Evolutionary conservation across 192 early-diverging fungal species (phyloP).

Genomic region (Mortierella claussenii): DNA sequence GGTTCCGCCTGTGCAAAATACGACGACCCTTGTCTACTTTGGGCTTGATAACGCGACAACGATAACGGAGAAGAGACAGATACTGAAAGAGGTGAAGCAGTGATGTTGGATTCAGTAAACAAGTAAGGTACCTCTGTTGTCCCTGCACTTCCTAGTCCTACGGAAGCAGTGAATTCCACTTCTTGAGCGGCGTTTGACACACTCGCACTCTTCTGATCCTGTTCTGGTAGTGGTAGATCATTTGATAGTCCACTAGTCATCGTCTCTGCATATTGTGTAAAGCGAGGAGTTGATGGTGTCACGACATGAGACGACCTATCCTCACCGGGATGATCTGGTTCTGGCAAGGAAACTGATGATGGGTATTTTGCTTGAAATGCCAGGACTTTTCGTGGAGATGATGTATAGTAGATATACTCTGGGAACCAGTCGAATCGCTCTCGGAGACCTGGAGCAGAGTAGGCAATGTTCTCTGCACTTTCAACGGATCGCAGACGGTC

Average conservation of each 20-base stretch:
- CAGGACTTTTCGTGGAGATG: neutral
- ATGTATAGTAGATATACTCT: conserved; percentile 20
- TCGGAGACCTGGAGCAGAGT: conserved; percentile 10
- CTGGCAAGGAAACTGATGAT: neutral
- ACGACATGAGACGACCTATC: neutral
- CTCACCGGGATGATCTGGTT: neutral
- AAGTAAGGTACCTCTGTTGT: no score
- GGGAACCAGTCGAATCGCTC: conserved; percentile 19
- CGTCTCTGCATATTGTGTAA: no score
- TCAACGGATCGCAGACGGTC: conserved; percentile 14
- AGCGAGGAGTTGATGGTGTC: no score
- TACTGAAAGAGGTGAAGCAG: neutral
- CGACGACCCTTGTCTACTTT: neutral
- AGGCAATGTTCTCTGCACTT: conserved; percentile 14
- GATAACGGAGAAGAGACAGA: neutral
- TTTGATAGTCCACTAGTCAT: no score
- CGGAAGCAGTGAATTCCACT: no score
- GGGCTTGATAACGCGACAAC: neutral
- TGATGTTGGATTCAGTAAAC: no score
- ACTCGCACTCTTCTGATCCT: no score
- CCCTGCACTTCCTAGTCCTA: no score
- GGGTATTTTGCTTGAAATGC: conserved; percentile 13
- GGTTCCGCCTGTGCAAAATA: conserved; percentile 1
- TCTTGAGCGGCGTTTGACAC: no score
- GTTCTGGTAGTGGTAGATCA: no score